Conservation (phyloP, 1,284 basidiomycete species). For the Irpex lacteus region DNA sequence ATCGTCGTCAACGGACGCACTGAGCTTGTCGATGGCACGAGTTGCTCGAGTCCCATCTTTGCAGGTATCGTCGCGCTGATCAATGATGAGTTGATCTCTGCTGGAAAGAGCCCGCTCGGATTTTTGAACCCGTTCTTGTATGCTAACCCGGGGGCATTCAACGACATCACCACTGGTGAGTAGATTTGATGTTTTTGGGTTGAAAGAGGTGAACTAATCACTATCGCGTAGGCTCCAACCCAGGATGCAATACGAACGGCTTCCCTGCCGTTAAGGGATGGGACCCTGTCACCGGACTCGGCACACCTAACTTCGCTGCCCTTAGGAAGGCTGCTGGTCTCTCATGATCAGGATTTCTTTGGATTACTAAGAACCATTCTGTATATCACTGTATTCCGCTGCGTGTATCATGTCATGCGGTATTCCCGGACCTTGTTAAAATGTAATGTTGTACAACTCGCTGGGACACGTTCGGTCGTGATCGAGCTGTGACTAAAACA, state of each 20-base stretch:
- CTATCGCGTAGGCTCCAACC: slow-evolving; percentile 28
- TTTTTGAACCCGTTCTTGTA: slow-evolving; percentile 63
- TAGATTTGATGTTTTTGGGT: not conserved
- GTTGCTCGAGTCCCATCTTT: slow-evolving; percentile 34
- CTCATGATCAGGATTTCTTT: not conserved
- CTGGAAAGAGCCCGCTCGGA: slow-evolving; percentile 43
- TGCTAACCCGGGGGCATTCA: slow-evolving; percentile 19
- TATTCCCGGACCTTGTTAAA: too few relatives aligned
- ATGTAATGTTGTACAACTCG: too few relatives aligned
- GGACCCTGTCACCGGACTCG: slow-evolving; percentile 47
- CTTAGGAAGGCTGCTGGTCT: slow-evolving; percentile 8
- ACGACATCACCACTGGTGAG: slow-evolving; percentile 19
- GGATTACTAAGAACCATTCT: too few relatives aligned
- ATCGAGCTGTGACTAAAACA: too few relatives aligned
- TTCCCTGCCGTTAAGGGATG: slow-evolving; percentile 47
- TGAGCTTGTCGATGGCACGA: slow-evolving; percentile 42
- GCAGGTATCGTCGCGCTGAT: slow-evolving; percentile 46
- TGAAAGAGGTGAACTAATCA: not conserved
- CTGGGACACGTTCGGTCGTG: too few relatives aligned
- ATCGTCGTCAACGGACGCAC: slow-evolving; percentile 23
- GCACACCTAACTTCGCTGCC: slow-evolving; percentile 24
- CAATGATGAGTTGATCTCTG: slow-evolving; percentile 51
- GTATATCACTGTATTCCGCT: too few relatives aligned
- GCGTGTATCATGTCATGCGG: too few relatives aligned
- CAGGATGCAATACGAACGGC: slow-evolving; percentile 27